Conservation (phyloP, 2,329 filamentous ascomycete genomes). For the Dendrostoma leiphaemia region DNA sequence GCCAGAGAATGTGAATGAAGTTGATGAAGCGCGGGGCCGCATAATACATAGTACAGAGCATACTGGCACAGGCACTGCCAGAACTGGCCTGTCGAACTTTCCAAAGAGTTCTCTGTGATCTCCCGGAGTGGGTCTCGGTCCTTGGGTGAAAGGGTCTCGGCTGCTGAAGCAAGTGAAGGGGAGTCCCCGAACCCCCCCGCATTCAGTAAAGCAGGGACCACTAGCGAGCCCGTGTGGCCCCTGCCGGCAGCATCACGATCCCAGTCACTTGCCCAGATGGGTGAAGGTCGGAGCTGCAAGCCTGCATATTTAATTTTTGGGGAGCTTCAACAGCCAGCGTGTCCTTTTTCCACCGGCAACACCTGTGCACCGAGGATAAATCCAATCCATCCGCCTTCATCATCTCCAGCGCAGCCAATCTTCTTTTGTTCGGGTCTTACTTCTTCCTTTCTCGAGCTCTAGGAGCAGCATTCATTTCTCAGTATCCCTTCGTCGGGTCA, state of each 20-base stretch:
- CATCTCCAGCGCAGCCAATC: neutral
- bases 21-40: neutral
- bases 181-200: slow-evolving; percentile 13
- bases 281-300: neutral
- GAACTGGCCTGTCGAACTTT: slow-evolving; percentile 15
- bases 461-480: slow-evolving; percentile 28
- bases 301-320: slow-evolving; percentile 11
- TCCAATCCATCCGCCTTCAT: slow-evolving; percentile 9
- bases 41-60: neutral
- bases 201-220: slow-evolving; percentile 10
- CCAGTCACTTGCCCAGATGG: slow-evolving; percentile 9
- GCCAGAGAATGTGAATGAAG: neutral
- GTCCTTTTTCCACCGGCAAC: slow-evolving; percentile 13
- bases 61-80: neutral
- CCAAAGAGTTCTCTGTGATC: slow-evolving; percentile 13
- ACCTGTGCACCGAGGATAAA: slow-evolving; percentile 14
- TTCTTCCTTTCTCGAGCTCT: slow-evolving; percentile 34
- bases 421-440: slow-evolving; percentile 2
- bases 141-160: slow-evolving; percentile 6
- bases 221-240: slow-evolving; percentile 7
- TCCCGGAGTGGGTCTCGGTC: neutral
- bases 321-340: slow-evolving; percentile 16
- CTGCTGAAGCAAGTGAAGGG: slow-evolving; percentile 8
- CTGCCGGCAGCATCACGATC: slow-evolving; percentile 2
- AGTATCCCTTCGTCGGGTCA: slow-evolving; percentile 28